A percentile compares a stretch with the other conserved stretches of the same genome.
Conservation (phyloP, 1,284 basidiomycete genomes). For the Athelia sp. region DNA sequence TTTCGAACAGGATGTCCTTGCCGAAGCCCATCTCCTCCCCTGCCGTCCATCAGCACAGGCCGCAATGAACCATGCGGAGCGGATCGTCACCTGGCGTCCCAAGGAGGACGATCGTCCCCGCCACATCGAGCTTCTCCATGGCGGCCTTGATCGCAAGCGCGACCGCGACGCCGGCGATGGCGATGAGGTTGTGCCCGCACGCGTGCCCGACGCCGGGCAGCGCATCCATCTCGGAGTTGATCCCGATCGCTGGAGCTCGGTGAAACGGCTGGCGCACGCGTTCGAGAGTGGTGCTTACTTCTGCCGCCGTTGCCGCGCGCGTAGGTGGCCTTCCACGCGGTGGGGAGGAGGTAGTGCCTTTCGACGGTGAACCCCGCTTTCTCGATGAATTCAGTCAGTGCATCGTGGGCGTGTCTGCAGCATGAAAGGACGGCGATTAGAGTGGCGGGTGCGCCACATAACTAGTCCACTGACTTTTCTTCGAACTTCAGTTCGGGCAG, state of each 20-base stretch:
- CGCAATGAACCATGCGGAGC: neutral
- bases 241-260: conserved; percentile 38
- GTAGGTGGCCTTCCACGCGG: conserved; percentile 70
- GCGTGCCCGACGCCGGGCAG: conserved; percentile 65
- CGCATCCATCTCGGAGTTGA: conserved; percentile 74
- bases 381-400: conserved; percentile 50
- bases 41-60: conserved; percentile 7
- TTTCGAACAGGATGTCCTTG: conserved; percentile 58
- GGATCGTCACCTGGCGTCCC: conserved; percentile 57
- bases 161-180: conserved; percentile 66
- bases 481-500: conserved; percentile 60
- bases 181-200: conserved; percentile 79
- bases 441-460: neutral
- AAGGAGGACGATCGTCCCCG: conserved; percentile 65
- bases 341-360: conserved; percentile 51
- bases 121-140: conserved; percentile 51
- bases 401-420: conserved; percentile 46
- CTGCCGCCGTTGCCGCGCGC: conserved; percentile 47
- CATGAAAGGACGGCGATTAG: neutral
- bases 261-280: no score
- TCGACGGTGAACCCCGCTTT: conserved; percentile 56
- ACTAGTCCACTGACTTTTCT: conserved; percentile 40
- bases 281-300: conserved; percentile 12
- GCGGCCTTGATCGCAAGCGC: conserved; percentile 56
- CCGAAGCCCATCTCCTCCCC: conserved; percentile 75